A percentile compares a stretch with the other conserved stretches of the same genome.
These are phyloP conservation scores for Macadamia integrifolia DNA, from an alignment of 164 flowering plant genomes.

Conservation along the genomic window DNA sequence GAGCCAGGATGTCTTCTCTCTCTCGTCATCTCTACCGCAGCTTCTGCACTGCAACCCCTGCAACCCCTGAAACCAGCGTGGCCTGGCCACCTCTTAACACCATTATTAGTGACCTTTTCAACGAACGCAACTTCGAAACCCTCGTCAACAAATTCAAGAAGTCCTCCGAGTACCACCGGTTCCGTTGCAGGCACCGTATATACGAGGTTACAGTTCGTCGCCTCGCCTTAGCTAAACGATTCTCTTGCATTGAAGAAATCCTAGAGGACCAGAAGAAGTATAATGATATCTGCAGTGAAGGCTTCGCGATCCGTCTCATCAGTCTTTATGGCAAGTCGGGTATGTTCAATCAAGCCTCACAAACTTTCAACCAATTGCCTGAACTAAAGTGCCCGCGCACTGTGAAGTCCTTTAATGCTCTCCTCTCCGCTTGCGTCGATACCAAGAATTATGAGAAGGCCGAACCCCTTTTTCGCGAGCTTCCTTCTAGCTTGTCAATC, in stretches of 20 bases:
- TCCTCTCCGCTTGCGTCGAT: conserved; percentile 35
- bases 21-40: conserved; percentile 10
- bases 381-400: conserved; percentile 29
- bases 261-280: conserved; percentile 42
- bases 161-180: conserved; percentile 23
- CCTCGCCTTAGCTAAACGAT: conserved; percentile 25
- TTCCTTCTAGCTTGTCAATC: conserved; percentile 27
- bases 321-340: conserved; percentile 44
- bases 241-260: conserved; percentile 32
- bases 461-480: conserved; percentile 28
- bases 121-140: conserved; percentile 26
- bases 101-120: conserved; percentile 17
- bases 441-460: conserved; percentile 33
- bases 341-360: conserved; percentile 49
- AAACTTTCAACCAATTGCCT: conserved; percentile 64
- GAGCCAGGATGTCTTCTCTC: conserved; percentile 5
- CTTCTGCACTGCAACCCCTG: conserved; percentile 10
- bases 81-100: conserved; percentile 1
- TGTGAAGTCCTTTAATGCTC: conserved; percentile 40
- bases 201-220: conserved; percentile 35
- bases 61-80: not conserved
- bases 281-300: conserved; percentile 26
- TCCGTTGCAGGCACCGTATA: conserved; percentile 25
- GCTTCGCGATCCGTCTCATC: conserved; percentile 35
- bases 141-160: conserved; percentile 40